A percentile compares a stretch with the other conserved stretches of the same genome.
Conservation (phyloP, 1,139 yeast genomes). For the Suhomyces terraborum region DNA sequence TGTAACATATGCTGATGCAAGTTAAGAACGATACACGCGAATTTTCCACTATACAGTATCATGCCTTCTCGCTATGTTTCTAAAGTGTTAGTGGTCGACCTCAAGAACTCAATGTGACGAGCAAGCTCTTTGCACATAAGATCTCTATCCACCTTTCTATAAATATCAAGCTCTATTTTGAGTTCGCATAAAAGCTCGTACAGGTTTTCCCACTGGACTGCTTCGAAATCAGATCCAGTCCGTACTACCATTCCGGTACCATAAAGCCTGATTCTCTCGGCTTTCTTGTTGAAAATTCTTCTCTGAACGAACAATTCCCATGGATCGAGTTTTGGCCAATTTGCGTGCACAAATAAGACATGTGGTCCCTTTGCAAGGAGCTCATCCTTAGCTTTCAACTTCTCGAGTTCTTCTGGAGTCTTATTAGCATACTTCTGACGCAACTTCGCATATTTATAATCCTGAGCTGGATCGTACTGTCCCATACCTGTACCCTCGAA, state of each 20-base stretch:
- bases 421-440: slow-evolving; percentile 11
- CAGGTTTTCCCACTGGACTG: slow-evolving; percentile 63
- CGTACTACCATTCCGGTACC: slow-evolving; percentile 55
- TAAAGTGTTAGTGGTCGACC: slow-evolving; percentile 29
- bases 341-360: slow-evolving; percentile 63
- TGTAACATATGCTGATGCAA: no score
- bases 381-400: slow-evolving; percentile 11
- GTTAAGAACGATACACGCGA: no score
- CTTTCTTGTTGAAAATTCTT: slow-evolving; percentile 45
- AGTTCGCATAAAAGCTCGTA: slow-evolving; percentile 57
- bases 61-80: slow-evolving; percentile 10
- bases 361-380: slow-evolving; percentile 31
- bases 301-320: slow-evolving; percentile 46
- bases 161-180: slow-evolving; percentile 46
- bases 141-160: slow-evolving; percentile 44
- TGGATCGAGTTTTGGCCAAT: slow-evolving; percentile 67
- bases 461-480: slow-evolving; percentile 67
- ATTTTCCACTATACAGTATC: background rate
- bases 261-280: slow-evolving; percentile 51
- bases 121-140: slow-evolving; percentile 52
- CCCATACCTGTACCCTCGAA: slow-evolving; percentile 73
- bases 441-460: slow-evolving; percentile 32
- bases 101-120: slow-evolving; percentile 46
- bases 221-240: slow-evolving; percentile 61
- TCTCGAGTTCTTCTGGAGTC: slow-evolving; percentile 16